phyloP scores from a whole-genome alignment of 2,329 filamentous ascomycete species.

The Lachnellula subtilissima region DNA sequence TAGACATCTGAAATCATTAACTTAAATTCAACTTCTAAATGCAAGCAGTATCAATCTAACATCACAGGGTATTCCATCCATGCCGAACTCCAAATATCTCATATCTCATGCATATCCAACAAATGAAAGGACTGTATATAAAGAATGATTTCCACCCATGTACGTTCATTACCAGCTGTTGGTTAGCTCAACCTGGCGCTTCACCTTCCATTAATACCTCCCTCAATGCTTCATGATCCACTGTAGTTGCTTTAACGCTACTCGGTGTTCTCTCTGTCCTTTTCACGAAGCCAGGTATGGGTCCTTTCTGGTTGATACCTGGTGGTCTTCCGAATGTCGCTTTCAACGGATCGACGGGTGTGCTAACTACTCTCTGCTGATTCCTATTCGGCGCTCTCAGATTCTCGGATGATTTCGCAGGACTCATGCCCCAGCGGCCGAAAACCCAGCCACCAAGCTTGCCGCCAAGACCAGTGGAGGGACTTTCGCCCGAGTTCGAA shows the following conservation, averaged over 20 bases:
- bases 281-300: conserved; percentile 63
- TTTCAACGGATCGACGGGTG: conserved; percentile 33
- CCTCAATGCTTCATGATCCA: conserved; percentile 29
- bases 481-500: conserved; percentile 19
- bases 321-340: conserved; percentile 47
- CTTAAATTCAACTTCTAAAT: not conserved
- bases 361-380: conserved; percentile 26
- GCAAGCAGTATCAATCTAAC: not conserved
- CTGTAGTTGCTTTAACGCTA: conserved; percentile 22
- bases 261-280: conserved; percentile 34
- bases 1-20: not conserved
- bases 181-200: not conserved
- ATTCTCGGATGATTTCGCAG: conserved; percentile 33
- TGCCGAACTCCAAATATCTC: not conserved
- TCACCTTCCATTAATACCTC: conserved; percentile 25
- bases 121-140: not conserved
- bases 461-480: conserved; percentile 38
- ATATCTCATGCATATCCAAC: not conserved
- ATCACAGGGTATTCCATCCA: not conserved
- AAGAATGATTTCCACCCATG: not conserved
- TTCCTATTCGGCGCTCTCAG: conserved; percentile 1
- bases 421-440: conserved; percentile 56
- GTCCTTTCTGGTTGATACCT: conserved; percentile 74
- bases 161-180: not conserved
- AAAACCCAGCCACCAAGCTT: conserved; percentile 63